These are phyloP conservation scores for Rhytidiadelphus loreus DNA, from an alignment of 225 moss, liverwort and hornwort species.

Conservation along the genomic window DNA sequence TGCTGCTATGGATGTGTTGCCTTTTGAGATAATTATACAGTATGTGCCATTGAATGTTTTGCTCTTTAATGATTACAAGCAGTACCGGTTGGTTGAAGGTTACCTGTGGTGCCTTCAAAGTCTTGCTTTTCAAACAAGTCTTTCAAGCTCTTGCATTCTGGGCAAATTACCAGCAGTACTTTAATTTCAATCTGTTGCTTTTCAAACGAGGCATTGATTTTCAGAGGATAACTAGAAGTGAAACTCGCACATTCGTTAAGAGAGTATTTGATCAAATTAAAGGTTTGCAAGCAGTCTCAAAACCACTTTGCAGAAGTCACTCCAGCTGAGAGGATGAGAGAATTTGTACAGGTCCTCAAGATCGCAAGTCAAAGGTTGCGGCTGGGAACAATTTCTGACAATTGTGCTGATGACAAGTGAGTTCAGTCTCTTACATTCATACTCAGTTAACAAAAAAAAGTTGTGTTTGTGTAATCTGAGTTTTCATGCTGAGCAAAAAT, in stretches of 20 bases:
- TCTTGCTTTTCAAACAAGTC: too few relatives aligned
- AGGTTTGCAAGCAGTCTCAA: background rate
- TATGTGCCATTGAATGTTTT: too few relatives aligned
- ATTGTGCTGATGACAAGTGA: background rate
- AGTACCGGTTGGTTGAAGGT: too few relatives aligned
- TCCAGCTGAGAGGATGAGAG: background rate
- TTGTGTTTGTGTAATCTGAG: background rate
- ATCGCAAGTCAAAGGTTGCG: background rate
- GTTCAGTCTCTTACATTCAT: background rate
- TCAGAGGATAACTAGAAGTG: background rate
- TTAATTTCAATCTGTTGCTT: background rate
- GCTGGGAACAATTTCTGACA: background rate
- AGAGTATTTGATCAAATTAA: background rate
- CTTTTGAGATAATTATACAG: too few relatives aligned
- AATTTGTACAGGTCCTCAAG: background rate
- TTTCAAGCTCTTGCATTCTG: background rate
- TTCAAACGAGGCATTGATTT: background rate
- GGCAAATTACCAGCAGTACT: background rate
- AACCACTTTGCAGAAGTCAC: background rate
- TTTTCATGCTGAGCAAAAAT: too few relatives aligned
- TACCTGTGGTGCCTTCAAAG: too few relatives aligned
- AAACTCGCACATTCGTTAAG: background rate
- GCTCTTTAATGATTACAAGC: too few relatives aligned
- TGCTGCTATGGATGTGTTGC: too few relatives aligned
- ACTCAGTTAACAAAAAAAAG: background rate